Evolutionary conservation across 805 yeast genomes (phyloP).

Genomic region (Grigorovia transvaalensis): DNA sequence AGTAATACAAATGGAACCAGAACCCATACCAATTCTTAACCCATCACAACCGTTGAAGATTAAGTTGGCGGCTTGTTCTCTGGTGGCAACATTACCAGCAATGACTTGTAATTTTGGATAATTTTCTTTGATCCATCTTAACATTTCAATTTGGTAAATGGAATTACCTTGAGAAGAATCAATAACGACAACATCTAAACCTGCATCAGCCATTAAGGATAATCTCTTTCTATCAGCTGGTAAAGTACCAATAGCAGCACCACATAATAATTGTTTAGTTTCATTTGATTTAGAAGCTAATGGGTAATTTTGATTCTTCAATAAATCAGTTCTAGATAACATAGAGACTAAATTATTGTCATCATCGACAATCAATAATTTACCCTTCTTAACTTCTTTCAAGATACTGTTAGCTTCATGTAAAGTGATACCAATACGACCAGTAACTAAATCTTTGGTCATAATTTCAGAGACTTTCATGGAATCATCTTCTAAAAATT

Average conservation of each 20-base stretch:
- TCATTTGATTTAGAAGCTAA: constrained; percentile 85
- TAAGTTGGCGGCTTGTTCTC: constrained; percentile 96
- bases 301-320: constrained; percentile 90
- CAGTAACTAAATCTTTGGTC: constrained; percentile 85
- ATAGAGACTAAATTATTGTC: constrained; percentile 71
- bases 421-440: constrained; percentile 69
- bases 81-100: constrained; percentile 97
- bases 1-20: constrained; percentile 97
- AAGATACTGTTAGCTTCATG: constrained; percentile 82
- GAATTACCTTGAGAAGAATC: constrained; percentile 99
- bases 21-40: constrained; percentile 98
- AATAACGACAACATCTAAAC: constrained; percentile 88
- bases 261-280: constrained; percentile 93
- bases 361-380: constrained; percentile 83
- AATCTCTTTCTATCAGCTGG: constrained; percentile 82
- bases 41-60: constrained; percentile 97
- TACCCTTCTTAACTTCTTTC: constrained; percentile 92
- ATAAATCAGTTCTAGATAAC: constrained; percentile 91
- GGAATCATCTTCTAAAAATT: constrained; percentile 71
- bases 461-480: constrained; percentile 64
- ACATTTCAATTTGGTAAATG: constrained; percentile 85
- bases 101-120: constrained; percentile 77
- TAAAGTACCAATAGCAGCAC: constrained; percentile 97
- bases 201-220: constrained; percentile 78
- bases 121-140: constrained; percentile 77